phyloP scores from a whole-genome alignment of 2,329 filamentous ascomycete species.

The Aspergillus vadensis region DNA sequence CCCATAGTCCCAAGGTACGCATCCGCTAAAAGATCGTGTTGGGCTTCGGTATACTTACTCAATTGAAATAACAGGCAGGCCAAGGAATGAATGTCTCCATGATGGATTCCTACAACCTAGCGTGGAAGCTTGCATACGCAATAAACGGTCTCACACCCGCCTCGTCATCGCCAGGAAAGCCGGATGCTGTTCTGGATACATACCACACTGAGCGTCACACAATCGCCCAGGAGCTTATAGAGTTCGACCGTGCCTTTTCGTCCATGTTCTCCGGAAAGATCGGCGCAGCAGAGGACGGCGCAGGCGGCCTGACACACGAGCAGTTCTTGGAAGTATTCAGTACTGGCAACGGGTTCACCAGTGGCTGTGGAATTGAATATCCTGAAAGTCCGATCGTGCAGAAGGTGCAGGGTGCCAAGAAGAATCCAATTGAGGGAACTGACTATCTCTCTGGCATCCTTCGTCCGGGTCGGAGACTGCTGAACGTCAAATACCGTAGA shows the following conservation, averaged over 20 bases:
- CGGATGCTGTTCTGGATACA: constrained; percentile 37
- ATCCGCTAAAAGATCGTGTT: too few relatives aligned
- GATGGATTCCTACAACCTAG: constrained; percentile 54
- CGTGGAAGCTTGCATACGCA: constrained; percentile 44
- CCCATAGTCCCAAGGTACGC: constrained; percentile 67
- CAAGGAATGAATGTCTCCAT: constrained; percentile 82
- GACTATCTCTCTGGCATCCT: constrained; percentile 40
- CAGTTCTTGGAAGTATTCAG: constrained; percentile 41
- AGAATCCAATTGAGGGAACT: constrained; percentile 32
- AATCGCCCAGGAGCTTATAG: constrained; percentile 42
- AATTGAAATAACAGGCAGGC: constrained; percentile 53
- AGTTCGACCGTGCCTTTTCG: constrained; percentile 44
- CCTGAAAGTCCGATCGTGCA: constrained; percentile 32
- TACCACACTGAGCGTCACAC: constrained; percentile 42
- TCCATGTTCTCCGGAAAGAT: constrained; percentile 46
- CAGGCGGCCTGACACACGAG: constrained; percentile 33
- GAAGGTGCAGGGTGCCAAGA: constrained; percentile 16
- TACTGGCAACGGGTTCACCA: constrained; percentile 42
- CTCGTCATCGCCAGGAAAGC: constrained; percentile 8
- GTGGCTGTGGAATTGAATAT: constrained; percentile 44
- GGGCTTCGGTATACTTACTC: constrained; percentile 22
- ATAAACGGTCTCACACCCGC: constrained; percentile 40
- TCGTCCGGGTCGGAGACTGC: constrained; percentile 37
- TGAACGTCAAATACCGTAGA: constrained; percentile 36
- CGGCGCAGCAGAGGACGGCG: constrained; percentile 26